phyloP scores from a whole-genome alignment of 495 filamentous ascomycete species.

The Podospora fimiseda region DNA sequence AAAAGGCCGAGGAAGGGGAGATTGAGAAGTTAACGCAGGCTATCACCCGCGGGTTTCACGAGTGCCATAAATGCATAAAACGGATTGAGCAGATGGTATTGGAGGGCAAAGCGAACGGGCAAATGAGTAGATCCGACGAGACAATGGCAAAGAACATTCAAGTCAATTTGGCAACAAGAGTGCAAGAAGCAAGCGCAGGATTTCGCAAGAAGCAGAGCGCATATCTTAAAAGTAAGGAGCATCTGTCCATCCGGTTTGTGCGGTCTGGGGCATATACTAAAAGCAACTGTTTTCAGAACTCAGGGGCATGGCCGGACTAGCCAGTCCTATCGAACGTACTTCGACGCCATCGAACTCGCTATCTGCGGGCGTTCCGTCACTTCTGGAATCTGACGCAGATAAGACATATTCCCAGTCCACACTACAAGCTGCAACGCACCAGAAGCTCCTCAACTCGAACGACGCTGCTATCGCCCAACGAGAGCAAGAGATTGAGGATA shows the following conservation, averaged over 20 bases:
- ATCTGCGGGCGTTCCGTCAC: constrained; percentile 55
- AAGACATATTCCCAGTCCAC: constrained; percentile 86
- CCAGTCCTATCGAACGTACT: constrained; percentile 42
- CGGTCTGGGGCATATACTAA: not conserved
- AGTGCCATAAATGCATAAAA: constrained; percentile 82
- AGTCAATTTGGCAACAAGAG: constrained; percentile 75
- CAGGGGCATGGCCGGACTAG: constrained; percentile 58
- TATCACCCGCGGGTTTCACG: constrained; percentile 82
- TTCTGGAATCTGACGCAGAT: constrained; percentile 86
- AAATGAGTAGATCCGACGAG: constrained; percentile 74
- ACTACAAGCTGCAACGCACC: constrained; percentile 60
- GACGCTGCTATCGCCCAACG: constrained; percentile 84
- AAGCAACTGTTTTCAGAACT: constrained; percentile 55
- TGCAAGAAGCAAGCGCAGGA: constrained; percentile 85
- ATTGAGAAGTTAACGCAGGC: constrained; percentile 88
- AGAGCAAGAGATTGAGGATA: constrained; percentile 95
- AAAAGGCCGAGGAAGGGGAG: constrained; percentile 72
- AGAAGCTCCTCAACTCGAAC: constrained; percentile 65
- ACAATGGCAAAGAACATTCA: constrained; percentile 95
- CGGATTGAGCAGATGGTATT: constrained; percentile 78
- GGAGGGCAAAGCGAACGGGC: constrained; percentile 60
- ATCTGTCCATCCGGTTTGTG: not conserved
- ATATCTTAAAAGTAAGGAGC: constrained; percentile 77
- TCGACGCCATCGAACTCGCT: constrained; percentile 48
- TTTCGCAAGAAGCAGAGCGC: constrained; percentile 96